These are phyloP conservation scores for Boletus vermiculosoides DNA, from an alignment of 768 basidiomycete genomes.

Conservation along the genomic window DNA sequence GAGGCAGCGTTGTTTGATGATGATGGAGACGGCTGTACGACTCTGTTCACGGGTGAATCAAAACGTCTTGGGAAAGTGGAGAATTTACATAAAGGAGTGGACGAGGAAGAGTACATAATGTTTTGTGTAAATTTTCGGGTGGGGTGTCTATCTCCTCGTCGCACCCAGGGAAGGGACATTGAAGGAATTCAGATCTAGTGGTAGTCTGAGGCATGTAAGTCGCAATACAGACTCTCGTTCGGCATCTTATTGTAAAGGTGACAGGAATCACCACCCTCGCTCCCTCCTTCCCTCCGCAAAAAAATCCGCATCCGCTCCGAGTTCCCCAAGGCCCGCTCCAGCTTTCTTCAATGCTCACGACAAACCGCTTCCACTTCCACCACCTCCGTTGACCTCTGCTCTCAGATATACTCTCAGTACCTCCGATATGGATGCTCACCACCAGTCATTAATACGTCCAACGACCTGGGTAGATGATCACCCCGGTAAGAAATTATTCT, in stretches of 20 bases:
- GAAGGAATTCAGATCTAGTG: neutral
- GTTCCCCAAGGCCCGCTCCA: conserved; percentile 16
- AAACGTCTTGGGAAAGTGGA: conserved; percentile 20
- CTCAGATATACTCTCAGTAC: conserved; percentile 22
- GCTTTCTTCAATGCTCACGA: conserved; percentile 23
- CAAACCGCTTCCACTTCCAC: conserved; percentile 44
- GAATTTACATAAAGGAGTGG: conserved; percentile 30
- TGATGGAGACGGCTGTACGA: neutral
- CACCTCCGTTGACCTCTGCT: conserved; percentile 34
- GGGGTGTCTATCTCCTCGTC: neutral
- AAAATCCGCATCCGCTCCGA: conserved; percentile 28
- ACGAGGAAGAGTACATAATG: conserved; percentile 22
- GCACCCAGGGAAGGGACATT: neutral
- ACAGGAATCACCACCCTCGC: conserved; percentile 26
- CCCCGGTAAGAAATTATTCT: conserved; percentile 22
- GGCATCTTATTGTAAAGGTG: neutral
- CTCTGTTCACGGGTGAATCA: neutral
- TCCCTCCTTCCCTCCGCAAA: conserved; percentile 23
- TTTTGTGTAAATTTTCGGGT: conserved; percentile 3
- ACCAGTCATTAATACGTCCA: conserved; percentile 14
- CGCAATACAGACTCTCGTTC: neutral
- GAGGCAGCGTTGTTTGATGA: conserved; percentile 4
- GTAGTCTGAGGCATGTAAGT: conserved; percentile 25
- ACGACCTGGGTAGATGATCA: conserved; percentile 29
- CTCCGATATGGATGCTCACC: conserved; percentile 29